Evolutionary conservation across 345 rosid species (phyloP), one percentile per base, ranked within the genome.

Genomic region (Jatropha curcas): DNA sequence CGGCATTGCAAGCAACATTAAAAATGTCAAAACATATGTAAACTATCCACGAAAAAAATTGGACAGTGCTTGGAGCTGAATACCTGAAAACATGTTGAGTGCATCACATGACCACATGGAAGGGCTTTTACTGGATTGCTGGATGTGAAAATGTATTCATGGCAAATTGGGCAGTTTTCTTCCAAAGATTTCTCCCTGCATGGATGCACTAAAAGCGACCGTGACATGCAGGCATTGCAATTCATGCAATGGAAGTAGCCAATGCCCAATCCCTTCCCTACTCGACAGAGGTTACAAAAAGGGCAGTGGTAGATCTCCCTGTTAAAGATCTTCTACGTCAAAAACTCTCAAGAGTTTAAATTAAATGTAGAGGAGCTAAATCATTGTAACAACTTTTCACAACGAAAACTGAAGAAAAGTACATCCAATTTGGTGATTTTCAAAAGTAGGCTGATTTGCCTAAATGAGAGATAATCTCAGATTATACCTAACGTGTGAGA

Each of bases 271-370:
- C 96, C 96, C 83, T 88, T 90, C 72, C 98, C 98, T 13, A 93
- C 67, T 56, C 95, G 86, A 74, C 97, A 93, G 66, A 93, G 85
- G 77, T 93, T 93, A 81, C 95, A 93, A 64, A 82, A 91, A 2
- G 97, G 93, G 77, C 97, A 93, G 71, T 91, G 97, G 83, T 93
- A 93, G 70, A 93, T 90, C 84, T 92, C 84, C 90, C 97, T 93
- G 90, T 72, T 65, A 57, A 35, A 67, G 51, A 51, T 24, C 43
- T 64, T 79, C 43, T 51, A 35, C 64, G 69, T 76, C 55, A 65
- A 67, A 75, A 67, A 27, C 71, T 24, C 60, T 50, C 41, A 64
- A 56, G 60, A 34, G 22, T 51, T 28, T 35, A 58, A 8, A 25
- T 34, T 50, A 39, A 62, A 22, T 31, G 48, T 37, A 46, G 13